phyloP scores from a whole-genome alignment of 768 basidiomycete genomes.

The Grammothele lineata region DNA sequence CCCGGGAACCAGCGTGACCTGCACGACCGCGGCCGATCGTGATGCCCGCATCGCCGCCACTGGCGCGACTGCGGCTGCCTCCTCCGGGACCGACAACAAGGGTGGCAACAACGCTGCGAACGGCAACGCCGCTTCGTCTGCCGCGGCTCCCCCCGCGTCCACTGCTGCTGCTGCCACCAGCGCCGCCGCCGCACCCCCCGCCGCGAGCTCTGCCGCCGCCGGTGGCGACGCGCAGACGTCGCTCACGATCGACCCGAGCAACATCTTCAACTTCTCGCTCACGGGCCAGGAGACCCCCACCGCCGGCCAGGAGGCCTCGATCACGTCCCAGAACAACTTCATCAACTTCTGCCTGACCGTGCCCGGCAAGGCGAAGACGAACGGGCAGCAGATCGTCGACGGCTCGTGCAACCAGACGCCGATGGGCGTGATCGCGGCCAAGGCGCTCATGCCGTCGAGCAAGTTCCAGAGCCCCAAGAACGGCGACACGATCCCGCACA shows the following conservation, averaged over 20 bases:
- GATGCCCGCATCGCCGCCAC: slow-evolving; percentile 42
- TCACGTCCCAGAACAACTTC: slow-evolving; percentile 60
- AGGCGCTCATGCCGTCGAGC: slow-evolving; percentile 45
- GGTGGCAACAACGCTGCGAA: slow-evolving; percentile 1
- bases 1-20: slow-evolving; percentile 46
- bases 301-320: slow-evolving; percentile 44
- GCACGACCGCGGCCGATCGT: slow-evolving; percentile 44
- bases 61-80: slow-evolving; percentile 11
- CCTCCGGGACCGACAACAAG: not conserved
- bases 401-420: slow-evolving; percentile 63
- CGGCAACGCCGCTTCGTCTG: slow-evolving; percentile 36
- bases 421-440: slow-evolving; percentile 56
- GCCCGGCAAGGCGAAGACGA: slow-evolving; percentile 36
- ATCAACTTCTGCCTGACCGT: slow-evolving; percentile 48
- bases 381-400: slow-evolving; percentile 35
- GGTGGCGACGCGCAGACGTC: slow-evolving; percentile 3
- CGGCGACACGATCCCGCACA: slow-evolving; percentile 37
- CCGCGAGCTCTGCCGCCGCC: not conserved
- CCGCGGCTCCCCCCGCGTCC: not conserved
- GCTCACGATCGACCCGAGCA: slow-evolving; percentile 38
- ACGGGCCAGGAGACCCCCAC: slow-evolving; percentile 38
- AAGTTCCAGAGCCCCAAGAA: slow-evolving; percentile 52
- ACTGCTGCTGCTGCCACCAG: slow-evolving; percentile 11
- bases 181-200: slow-evolving; percentile 7
- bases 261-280: slow-evolving; percentile 40